Evolutionary conservation across 2,329 filamentous ascomycete genomes (phyloP).

Genomic region (Pseudogymnoascus sp.): DNA sequence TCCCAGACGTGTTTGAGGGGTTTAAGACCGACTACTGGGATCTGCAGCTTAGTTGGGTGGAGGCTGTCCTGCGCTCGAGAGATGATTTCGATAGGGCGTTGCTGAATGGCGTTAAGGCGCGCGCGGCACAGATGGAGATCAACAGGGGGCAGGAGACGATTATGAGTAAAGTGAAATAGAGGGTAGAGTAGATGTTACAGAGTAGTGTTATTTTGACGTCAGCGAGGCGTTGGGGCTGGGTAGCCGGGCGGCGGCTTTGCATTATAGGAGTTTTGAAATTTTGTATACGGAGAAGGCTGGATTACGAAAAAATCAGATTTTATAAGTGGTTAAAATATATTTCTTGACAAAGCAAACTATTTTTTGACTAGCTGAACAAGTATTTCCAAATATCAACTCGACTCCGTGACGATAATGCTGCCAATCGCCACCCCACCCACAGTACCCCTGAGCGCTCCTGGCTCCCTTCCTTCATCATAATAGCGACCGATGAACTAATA

Average conservation of each 20-base stretch:
- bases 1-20: conserved; percentile 69
- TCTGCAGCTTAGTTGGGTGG: conserved; percentile 89
- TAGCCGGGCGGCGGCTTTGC: background rate
- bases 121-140: conserved; percentile 77
- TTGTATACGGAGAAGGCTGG: background rate
- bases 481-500: background rate
- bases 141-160: conserved; percentile 81
- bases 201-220: background rate
- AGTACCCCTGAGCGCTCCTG: background rate
- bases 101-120: conserved; percentile 79
- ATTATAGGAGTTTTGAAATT: background rate
- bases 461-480: background rate
- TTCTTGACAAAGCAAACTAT: background rate
- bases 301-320: background rate
- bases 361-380: background rate
- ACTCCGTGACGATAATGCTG: background rate
- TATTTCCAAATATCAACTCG: background rate
- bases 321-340: background rate
- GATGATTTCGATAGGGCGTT: conserved; percentile 93
- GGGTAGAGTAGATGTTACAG: background rate
- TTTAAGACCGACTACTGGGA: conserved; percentile 92
- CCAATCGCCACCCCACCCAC: background rate
- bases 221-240: conserved; percentile 4
- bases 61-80: conserved; percentile 74
- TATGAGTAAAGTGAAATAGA: conserved; percentile 81